Evolutionary conservation across 208 protist genomes (phyloP).

Genomic region (Angomonas ambiguus): DNA sequence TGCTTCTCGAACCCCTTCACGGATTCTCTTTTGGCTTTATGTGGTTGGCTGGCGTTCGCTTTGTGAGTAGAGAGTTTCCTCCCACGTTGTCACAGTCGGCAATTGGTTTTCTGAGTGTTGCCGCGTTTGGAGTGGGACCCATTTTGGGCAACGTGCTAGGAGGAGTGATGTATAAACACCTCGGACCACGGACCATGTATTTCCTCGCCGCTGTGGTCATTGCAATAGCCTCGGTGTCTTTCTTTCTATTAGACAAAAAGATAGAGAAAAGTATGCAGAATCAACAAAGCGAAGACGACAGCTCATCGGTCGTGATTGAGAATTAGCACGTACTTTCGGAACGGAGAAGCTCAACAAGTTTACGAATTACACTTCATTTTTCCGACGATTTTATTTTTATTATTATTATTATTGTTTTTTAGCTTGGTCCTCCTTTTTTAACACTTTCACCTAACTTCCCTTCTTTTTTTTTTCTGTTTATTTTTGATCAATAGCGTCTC

Average conservation of each 20-base stretch:
- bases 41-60: conserved; percentile 49
- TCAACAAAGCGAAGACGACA: no score
- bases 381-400: not conserved
- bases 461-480: not conserved
- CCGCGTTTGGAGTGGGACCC: conserved; percentile 46
- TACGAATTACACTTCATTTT: not conserved
- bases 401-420: not conserved
- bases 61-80: conserved; percentile 39
- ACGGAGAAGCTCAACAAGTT: no score
- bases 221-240: conserved; percentile 17
- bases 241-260: not conserved
- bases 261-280: no score
- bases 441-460: not conserved
- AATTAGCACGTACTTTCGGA: no score
- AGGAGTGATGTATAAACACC: conserved; percentile 41
- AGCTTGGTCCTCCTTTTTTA: not conserved
- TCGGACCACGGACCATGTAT: conserved; percentile 52
- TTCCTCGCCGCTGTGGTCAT: conserved; percentile 27
- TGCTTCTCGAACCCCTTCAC: conserved; percentile 69
- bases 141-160: conserved; percentile 49
- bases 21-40: conserved; percentile 66
- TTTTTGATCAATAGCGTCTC: not conserved
- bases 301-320: no score
- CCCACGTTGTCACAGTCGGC: conserved; percentile 38
- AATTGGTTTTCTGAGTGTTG: conserved; percentile 50